Conservation (phyloP, 2,329 filamentous ascomycete genomes). For the Talaromyces sp. region DNA sequence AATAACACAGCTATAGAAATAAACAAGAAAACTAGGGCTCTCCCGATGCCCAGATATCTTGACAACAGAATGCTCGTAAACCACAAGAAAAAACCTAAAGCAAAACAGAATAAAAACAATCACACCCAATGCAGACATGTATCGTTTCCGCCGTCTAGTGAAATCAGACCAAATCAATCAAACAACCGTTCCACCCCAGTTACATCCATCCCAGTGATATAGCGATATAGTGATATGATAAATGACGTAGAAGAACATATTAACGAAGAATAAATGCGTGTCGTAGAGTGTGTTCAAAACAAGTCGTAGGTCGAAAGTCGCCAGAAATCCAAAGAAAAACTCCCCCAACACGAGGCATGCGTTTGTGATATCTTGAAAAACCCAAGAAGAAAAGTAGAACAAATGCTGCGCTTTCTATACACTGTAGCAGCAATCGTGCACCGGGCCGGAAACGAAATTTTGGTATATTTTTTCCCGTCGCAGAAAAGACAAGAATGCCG, state of each 20-base stretch:
- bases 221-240: conserved; percentile 4
- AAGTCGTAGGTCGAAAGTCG: conserved; percentile 29
- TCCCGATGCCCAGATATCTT: conserved; percentile 20
- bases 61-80: conserved; percentile 18
- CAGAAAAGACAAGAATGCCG: conserved; percentile 28
- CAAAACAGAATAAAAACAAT: neutral
- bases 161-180: conserved; percentile 19
- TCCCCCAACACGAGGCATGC: conserved; percentile 34
- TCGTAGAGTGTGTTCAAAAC: conserved; percentile 22
- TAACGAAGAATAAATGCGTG: conserved; percentile 21
- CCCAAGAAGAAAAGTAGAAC: conserved; percentile 25
- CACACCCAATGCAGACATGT: conserved; percentile 45
- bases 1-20: conserved; percentile 22
- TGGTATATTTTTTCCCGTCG: conserved; percentile 32
- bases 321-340: conserved; percentile 27
- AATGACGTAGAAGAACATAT: conserved; percentile 23
- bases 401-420: conserved; percentile 40
- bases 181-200: conserved; percentile 33
- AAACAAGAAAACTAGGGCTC: conserved; percentile 22
- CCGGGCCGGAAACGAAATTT: conserved; percentile 28
- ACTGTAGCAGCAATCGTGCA: conserved; percentile 34
- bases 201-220: conserved; percentile 21
- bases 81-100: conserved; percentile 10
- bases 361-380: conserved; percentile 24
- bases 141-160: conserved; percentile 45